Base-by-base conservation (phyloP, 345 rosid species). In the Gossypium arboreum region DNA sequence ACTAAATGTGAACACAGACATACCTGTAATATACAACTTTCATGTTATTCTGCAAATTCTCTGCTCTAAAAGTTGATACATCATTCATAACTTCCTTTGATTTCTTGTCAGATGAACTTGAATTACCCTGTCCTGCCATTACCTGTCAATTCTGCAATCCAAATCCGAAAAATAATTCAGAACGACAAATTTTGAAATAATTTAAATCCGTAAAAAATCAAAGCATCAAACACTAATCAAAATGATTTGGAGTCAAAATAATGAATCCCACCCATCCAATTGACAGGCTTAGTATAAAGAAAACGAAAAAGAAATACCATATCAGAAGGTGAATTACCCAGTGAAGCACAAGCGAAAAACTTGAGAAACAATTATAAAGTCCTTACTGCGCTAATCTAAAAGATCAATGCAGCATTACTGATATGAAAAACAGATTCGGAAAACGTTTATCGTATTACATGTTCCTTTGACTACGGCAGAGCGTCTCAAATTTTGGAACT, bases 21-120 rank as follows among this genome's bases (percentile, higher is more conserved):
- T 62, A 91, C 97, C 98, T 90, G 94, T 92, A 91, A 70, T 91
- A 92, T 61, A 90, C 83, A 22, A 91, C 81, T 87, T 93, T 94
- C 94, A 90, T 84, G 87, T 94, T 94, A 81, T 85, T 93, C 77
- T 89, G 98, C 75, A 93, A 72, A 85, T 92, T 89, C 85, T 93
- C 98, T 1, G 81, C 90, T 50, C 77, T 90, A 73, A 86, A 89
- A 58, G 83, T 92, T 43, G 87, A 93, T 58, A 92, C 78, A 71
- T 91, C 96, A 80, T 75, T 81, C 51, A 77, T 58, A 22, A 75
- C 77, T 16, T 89, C 95, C 54, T 83, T 87, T 29, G 92, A 81
- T 79, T 85, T 89, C 87, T 85, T 90, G 77, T 85, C 89, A 2
- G 89, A 81, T 56, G 86, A 77, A 78, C 84, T 81, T 24, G 86